Percentiles rank a stretch among this genome's conserved stretches.
phyloP scores from a whole-genome alignment of 176 grass and related monocot genomes.

The Carex parvula region DNA sequence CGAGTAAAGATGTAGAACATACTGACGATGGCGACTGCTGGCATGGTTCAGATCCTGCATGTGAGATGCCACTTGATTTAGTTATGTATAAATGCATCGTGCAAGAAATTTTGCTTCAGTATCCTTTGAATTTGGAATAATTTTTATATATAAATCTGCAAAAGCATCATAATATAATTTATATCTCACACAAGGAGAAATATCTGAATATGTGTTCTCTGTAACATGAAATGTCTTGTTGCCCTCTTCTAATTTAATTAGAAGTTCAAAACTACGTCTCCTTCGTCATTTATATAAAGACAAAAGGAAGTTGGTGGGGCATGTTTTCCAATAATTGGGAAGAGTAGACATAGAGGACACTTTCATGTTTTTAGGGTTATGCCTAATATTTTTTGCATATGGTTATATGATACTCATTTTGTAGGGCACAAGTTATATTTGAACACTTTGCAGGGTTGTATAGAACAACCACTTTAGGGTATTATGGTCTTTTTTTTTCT shows the following conservation, averaged over 20 bases:
- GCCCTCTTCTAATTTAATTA: not conserved
- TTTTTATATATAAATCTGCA: not conserved
- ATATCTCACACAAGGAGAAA: not conserved
- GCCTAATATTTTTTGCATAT: not conserved
- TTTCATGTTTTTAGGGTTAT: not conserved
- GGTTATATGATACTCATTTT: not conserved
- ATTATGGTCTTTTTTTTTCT: not conserved
- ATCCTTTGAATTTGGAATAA: conserved; percentile 45
- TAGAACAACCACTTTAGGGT: not conserved
- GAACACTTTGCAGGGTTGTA: not conserved
- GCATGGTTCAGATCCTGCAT: conserved; percentile 36
- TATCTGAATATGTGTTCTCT: not conserved
- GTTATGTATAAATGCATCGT: conserved; percentile 81
- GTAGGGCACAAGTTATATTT: not conserved
- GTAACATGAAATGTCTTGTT: not conserved
- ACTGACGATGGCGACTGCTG: conserved; percentile 25
- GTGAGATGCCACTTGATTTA: conserved; percentile 75
- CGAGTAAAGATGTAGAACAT: conserved; percentile 36
- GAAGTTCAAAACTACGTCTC: not conserved
- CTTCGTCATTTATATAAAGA: not conserved
- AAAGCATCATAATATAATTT: not conserved
- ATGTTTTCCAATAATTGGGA: not conserved
- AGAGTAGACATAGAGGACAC: not conserved
- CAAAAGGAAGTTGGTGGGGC: not conserved
- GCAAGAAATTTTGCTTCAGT: conserved; percentile 93